These are phyloP conservation scores for Biscutella auriculata DNA, from an alignment of 441 rosid genomes.

Conservation along the genomic window DNA sequence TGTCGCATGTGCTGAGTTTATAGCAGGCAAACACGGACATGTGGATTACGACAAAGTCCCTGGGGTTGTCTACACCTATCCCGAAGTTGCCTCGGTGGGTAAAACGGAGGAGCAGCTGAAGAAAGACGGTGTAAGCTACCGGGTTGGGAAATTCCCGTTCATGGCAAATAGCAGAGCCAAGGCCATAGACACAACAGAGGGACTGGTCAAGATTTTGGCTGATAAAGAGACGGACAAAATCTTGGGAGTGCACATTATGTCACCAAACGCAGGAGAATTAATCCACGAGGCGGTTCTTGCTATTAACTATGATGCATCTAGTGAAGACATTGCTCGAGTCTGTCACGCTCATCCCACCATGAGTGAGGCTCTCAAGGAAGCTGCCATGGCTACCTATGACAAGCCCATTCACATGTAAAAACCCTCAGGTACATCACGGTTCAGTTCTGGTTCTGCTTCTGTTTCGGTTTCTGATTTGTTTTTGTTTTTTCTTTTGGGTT, in stretches of 20 bases:
- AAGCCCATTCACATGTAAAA: slow-evolving; percentile 86
- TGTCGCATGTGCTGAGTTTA: slow-evolving; percentile 86
- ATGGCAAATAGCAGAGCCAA: slow-evolving; percentile 95
- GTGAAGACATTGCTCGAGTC: slow-evolving; percentile 92
- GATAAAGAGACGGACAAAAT: slow-evolving; percentile 93
- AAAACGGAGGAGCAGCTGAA: slow-evolving; percentile 96
- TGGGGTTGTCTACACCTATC: slow-evolving; percentile 92
- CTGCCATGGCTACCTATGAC: slow-evolving; percentile 97
- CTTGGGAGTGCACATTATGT: slow-evolving; percentile 90
- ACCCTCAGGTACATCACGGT: slow-evolving; percentile 6
- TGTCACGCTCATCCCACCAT: slow-evolving; percentile 98
- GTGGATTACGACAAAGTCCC: slow-evolving; percentile 96
- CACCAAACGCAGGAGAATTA: slow-evolving; percentile 92
- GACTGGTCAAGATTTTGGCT: slow-evolving; percentile 79
- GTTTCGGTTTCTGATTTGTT: background rate
- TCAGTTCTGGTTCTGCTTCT: background rate
- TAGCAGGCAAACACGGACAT: slow-evolving; percentile 95
- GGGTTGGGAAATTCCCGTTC: slow-evolving; percentile 94
- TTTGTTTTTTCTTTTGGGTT: background rate
- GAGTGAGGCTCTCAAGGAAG: slow-evolving; percentile 99
- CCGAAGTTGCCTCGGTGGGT: slow-evolving; percentile 95
- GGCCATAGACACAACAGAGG: slow-evolving; percentile 91
- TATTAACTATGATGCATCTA: slow-evolving; percentile 69
- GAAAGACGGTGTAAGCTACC: slow-evolving; percentile 56
- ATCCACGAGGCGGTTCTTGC: slow-evolving; percentile 93